These are phyloP conservation scores for Syncephalastrum racemosum DNA, from an alignment of 371 early-diverging fungal species.

Conservation along the genomic window DNA sequence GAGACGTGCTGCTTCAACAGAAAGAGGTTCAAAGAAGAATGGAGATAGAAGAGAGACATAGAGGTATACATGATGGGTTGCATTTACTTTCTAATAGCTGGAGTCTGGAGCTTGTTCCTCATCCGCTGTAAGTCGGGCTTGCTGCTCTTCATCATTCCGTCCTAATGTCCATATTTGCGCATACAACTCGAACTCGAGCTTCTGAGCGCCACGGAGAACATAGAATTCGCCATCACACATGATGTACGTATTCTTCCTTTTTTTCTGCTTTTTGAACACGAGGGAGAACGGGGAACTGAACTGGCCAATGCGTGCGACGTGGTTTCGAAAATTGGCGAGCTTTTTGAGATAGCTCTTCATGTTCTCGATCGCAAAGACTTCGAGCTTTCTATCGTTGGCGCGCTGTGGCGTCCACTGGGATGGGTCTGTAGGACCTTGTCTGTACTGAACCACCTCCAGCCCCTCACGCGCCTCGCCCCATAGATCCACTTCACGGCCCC, in stretches of 20 bases:
- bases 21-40: too few species aligned
- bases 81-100: too few species aligned
- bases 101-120: background rate
- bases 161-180: constrained; percentile 10
- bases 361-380: constrained; percentile 30
- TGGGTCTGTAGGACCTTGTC: constrained; percentile 29
- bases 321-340: constrained; percentile 30
- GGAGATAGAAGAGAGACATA: too few species aligned
- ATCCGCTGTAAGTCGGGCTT: constrained; percentile 4
- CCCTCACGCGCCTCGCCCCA: constrained; percentile 41
- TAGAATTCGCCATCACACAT: constrained; percentile 9
- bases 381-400: constrained; percentile 39
- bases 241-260: background rate
- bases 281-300: constrained; percentile 17
- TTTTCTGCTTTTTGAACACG: too few species aligned
- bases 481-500: constrained; percentile 44
- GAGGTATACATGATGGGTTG: too few species aligned
- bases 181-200: background rate
- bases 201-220: background rate
- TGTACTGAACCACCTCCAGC: constrained; percentile 23
- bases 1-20: too few species aligned
- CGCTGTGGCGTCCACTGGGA: constrained; percentile 31
- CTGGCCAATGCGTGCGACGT: constrained; percentile 40
- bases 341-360: constrained; percentile 40
- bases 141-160: background rate